phyloP scores from a whole-genome alignment of 306 rosid genomes.

The Lupinus albus region DNA sequence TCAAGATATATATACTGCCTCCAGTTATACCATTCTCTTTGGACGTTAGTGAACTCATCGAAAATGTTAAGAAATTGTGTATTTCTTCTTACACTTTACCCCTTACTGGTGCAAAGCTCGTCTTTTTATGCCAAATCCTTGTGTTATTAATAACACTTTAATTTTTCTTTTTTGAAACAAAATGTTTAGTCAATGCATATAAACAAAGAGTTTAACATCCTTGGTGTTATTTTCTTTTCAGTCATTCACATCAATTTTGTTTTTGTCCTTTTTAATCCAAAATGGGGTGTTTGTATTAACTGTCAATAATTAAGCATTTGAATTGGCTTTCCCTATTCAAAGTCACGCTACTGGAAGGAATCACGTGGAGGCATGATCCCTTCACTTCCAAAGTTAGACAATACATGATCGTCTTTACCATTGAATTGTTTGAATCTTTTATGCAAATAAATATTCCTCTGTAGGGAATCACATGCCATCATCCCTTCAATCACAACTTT shows the following conservation, averaged over 20 bases:
- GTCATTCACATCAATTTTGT: background rate
- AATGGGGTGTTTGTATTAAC: slow-evolving; percentile 22
- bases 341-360: slow-evolving; percentile 34
- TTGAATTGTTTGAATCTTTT: background rate
- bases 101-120: slow-evolving; percentile 33
- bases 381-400: slow-evolving; percentile 14
- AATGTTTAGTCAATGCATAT: slow-evolving; percentile 16
- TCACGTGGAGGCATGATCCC: slow-evolving; percentile 51
- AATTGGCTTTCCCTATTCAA: slow-evolving; percentile 10
- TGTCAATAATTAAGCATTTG: slow-evolving; percentile 21
- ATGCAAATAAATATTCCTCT: slow-evolving; percentile 11
- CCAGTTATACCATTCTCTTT: slow-evolving; percentile 44
- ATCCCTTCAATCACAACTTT: slow-evolving; percentile 6
- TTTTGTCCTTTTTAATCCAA: slow-evolving; percentile 15
- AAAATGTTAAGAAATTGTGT: slow-evolving; percentile 47
- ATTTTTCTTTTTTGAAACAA: background rate
- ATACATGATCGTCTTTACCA: slow-evolving; percentile 14
- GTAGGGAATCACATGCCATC: no score
- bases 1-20: slow-evolving; percentile 42
- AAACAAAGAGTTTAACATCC: background rate
- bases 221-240: slow-evolving; percentile 3
- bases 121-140: slow-evolving; percentile 42
- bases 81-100: slow-evolving; percentile 28
- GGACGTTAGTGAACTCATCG: slow-evolving; percentile 44
- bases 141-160: slow-evolving; percentile 11